Percentiles rank a stretch among this genome's conserved stretches.
phyloP scores from a whole-genome alignment of 352 stramenopile species.

The Globisporangium nunn region DNA sequence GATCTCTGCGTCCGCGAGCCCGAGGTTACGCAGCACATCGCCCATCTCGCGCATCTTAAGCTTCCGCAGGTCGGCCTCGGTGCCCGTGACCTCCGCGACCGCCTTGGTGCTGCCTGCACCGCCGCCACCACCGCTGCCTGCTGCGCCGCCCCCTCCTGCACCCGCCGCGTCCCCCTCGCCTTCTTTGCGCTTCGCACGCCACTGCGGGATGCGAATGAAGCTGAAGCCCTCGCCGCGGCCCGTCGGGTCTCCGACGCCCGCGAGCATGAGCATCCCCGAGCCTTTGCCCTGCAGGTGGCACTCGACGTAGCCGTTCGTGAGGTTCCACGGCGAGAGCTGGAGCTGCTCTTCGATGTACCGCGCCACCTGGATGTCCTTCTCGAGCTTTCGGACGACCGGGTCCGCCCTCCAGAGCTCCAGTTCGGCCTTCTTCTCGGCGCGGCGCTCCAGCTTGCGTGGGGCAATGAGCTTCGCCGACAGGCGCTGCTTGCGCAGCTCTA shows the following conservation, averaged over 20 bases:
- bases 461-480: conserved; percentile 45
- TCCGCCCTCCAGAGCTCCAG: conserved; percentile 14
- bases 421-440: not conserved
- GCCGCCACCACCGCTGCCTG: conserved; percentile 13
- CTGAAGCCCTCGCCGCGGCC: conserved; percentile 59
- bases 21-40: conserved; percentile 71
- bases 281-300: conserved; percentile 82
- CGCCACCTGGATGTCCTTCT: conserved; percentile 74
- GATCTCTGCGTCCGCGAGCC: conserved; percentile 72
- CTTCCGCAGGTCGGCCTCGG: conserved; percentile 54
- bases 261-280: conserved; percentile 69
- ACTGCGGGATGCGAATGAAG: conserved; percentile 51
- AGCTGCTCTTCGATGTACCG: conserved; percentile 76
- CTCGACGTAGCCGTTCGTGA: conserved; percentile 84
- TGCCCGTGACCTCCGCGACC: conserved; percentile 70
- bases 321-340: conserved; percentile 75
- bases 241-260: conserved; percentile 73
- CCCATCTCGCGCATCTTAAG: conserved; percentile 29
- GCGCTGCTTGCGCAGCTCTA: conserved; percentile 55
- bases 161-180: conserved; percentile 46
- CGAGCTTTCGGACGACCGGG: conserved; percentile 57
- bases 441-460: conserved; percentile 17
- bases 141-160: not conserved
- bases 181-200: conserved; percentile 76
- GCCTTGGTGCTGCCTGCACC: conserved; percentile 26